These are phyloP conservation scores for Lipomyces oligophaga DNA, from an alignment of 805 yeast genomes.

Conservation along the genomic window DNA sequence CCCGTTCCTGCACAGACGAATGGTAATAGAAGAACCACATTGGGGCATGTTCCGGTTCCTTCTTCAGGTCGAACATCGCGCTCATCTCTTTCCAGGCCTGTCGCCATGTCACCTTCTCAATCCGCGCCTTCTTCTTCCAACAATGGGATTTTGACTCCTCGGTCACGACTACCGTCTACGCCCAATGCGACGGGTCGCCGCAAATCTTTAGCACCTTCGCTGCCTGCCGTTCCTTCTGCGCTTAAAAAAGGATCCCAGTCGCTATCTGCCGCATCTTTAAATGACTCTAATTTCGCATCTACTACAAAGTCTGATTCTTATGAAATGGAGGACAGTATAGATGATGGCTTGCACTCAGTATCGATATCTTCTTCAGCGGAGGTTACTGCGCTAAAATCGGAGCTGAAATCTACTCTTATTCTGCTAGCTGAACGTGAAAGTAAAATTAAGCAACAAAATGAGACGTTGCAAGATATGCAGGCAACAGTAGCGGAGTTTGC, in stretches of 20 bases:
- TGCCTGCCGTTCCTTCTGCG: slow-evolving; percentile 3
- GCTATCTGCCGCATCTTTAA: neutral
- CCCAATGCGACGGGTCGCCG: slow-evolving; percentile 1
- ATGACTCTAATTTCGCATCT: neutral
- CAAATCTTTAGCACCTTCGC: slow-evolving; percentile 7
- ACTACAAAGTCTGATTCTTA: neutral
- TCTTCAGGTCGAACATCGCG: slow-evolving; percentile 12
- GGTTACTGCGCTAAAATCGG: slow-evolving; percentile 23
- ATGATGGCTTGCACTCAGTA: too few species aligned
- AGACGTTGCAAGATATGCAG: slow-evolving; percentile 49
- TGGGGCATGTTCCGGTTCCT: too few species aligned
- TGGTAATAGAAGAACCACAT: too few species aligned
- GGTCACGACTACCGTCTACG: too few species aligned
- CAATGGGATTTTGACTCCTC: too few species aligned
- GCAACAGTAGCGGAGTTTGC: slow-evolving; percentile 36
- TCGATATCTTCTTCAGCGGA: slow-evolving; percentile 6
- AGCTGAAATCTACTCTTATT: slow-evolving; percentile 30
- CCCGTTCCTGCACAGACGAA: slow-evolving; percentile 15
- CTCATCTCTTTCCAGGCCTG: slow-evolving; percentile 5
- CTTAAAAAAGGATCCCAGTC: neutral
- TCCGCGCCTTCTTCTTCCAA: slow-evolving; percentile 3
- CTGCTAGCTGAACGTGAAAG: slow-evolving; percentile 30
- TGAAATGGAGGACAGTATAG: neutral
- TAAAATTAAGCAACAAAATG: slow-evolving; percentile 44
- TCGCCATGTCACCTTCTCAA: slow-evolving; percentile 3